Evolutionary conservation across 805 yeast genomes (phyloP).

Genomic region (Candida xiaguanensis): DNA sequence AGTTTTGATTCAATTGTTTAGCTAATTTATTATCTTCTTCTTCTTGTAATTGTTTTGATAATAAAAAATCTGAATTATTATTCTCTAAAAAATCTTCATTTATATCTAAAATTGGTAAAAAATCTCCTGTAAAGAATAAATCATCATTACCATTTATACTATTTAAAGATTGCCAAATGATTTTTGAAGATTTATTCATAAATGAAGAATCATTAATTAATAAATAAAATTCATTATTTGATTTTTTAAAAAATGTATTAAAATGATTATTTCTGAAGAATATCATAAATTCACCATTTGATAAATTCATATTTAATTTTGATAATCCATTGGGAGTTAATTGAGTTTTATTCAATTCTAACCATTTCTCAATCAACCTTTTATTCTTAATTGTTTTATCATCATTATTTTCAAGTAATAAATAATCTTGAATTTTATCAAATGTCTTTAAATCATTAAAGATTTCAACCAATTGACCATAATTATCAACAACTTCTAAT

Average conservation of each 20-base stretch:
- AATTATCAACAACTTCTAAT: constrained; percentile 9
- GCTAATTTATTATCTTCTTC: constrained; percentile 56
- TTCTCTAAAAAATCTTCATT: constrained; percentile 9
- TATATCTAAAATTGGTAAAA: constrained; percentile 43
- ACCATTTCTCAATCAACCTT: constrained; percentile 27
- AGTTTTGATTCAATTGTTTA: constrained; percentile 36
- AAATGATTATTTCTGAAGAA: constrained; percentile 91
- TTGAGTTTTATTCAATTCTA: constrained; percentile 68
- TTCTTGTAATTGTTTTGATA: constrained; percentile 50
- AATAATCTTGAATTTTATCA: constrained; percentile 57
- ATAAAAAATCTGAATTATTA: constrained; percentile 20
- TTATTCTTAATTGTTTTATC: constrained; percentile 12
- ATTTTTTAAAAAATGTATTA: constrained; percentile 58
- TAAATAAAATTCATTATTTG: constrained; percentile 48
- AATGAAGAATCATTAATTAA: constrained; percentile 77
- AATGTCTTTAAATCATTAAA: constrained; percentile 25
- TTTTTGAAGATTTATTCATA: constrained; percentile 27
- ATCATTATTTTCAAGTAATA: constrained; percentile 27
- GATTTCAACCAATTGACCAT: constrained; percentile 16
- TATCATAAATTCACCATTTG: constrained; percentile 56
- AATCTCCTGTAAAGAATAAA: constrained; percentile 63
- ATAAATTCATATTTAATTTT: constrained; percentile 41
- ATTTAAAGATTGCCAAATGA: constrained; percentile 79
- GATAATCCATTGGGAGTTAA: constrained; percentile 65
- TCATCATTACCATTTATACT: constrained; percentile 70